phyloP scores from a whole-genome alignment of 345 rosid genomes.

The Alliaria petiolata region DNA sequence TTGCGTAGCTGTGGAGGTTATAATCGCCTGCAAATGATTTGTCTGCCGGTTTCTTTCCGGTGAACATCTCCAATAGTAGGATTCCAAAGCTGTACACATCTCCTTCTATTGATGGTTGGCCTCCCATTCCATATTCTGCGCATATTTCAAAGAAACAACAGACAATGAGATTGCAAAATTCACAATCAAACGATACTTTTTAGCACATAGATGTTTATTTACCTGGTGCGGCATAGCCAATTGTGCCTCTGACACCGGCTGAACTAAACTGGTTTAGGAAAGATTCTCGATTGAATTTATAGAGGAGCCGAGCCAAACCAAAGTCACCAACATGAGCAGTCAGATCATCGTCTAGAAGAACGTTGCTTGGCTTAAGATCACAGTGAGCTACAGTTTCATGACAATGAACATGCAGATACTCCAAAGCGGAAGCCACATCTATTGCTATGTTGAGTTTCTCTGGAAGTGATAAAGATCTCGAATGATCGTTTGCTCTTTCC shows the following conservation, averaged over 20 bases:
- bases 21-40: conserved; percentile 24
- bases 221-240: conserved; percentile 56
- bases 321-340: conserved; percentile 45
- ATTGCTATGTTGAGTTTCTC: conserved; percentile 36
- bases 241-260: conserved; percentile 39
- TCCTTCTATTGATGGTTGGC: conserved; percentile 33
- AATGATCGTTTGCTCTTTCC: neutral
- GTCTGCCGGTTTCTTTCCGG: conserved; percentile 35
- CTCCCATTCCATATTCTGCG: conserved; percentile 42
- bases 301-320: conserved; percentile 40
- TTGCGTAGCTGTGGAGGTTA: conserved; percentile 29
- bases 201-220: neutral
- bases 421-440: conserved; percentile 37
- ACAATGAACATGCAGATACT: conserved; percentile 40
- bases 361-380: conserved; percentile 52
- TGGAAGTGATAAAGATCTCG: neutral
- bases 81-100: conserved; percentile 43
- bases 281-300: neutral
- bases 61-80: conserved; percentile 42
- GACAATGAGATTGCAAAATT: neutral
- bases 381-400: conserved; percentile 37
- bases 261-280: conserved; percentile 32
- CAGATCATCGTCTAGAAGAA: conserved; percentile 41
- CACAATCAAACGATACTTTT: neutral
- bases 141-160: neutral